Evolutionary conservation across 2,329 filamentous ascomycete species (phyloP), one percentile per base, ranked within the genome.

Genomic region (Alternaria brassicae): DNA sequence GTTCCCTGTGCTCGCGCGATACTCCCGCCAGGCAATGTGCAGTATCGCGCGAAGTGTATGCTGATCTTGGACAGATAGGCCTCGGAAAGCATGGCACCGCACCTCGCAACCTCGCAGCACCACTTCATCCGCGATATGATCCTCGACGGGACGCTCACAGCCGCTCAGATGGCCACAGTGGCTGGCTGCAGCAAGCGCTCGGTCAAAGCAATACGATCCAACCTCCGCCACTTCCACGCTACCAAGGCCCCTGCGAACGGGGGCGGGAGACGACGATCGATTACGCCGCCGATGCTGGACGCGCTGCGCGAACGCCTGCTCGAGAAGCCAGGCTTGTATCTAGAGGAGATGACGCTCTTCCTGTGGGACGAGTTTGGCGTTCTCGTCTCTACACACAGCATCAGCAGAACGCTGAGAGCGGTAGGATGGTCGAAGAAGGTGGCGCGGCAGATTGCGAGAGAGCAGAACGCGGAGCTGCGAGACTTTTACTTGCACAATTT

Each of bases 401-500:
- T 27, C 4, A 27, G 27, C 8, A 4, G 27, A 4, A 8, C 27
- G 4, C 27, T 27, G 27, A 27, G 8, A 8, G 4, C 47, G 27
- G 9, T 66, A 44, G 61, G 63, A 17, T 79, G 70, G 72, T 71
- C 67, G 1, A 74, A 72, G 56, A 79, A 79, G 61, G 63, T 52
- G 15, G 47, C 65, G 21, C 68, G 69, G 19, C 66, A 71, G 41
- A 67, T 77, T 57, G 68, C 76, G 60, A 70, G 72, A 60, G 69
- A 78, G 65, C 69, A 60, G 40, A 75, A 76, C 68, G 42, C 65
- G 17, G 69, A 78, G 37, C 63, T 80, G 53, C 69, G 71, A 64
- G 74, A 77, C 58, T 65, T 69, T 25, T 78, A 79, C 58, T 65
- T 75, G 25, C 57, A 78, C 57, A 72, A 73, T 6, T 44, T 78